A percentile compares a stretch with the other conserved stretches of the same genome.
Conservation (phyloP, 1,284 basidiomycete species). For the Ceratorhiza oryzae-sativae region DNA sequence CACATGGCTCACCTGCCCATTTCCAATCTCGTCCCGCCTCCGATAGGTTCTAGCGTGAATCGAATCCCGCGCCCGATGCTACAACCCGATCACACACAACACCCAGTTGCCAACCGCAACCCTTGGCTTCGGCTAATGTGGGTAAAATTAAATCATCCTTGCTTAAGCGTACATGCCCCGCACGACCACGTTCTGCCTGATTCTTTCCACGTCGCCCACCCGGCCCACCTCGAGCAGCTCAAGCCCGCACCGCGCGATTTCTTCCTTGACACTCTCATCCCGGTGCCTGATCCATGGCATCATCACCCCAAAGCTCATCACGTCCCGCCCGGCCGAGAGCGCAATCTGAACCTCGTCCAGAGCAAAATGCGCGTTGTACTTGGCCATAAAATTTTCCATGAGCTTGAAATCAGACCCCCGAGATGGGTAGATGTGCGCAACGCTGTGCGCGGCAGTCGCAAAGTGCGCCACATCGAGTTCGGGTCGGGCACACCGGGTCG, state of each 20-base stretch:
- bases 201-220: neutral
- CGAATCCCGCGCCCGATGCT: neutral
- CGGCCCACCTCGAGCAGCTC: neutral
- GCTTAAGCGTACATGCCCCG: neutral
- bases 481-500: conserved; percentile 10
- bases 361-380: neutral
- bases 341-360: conserved; percentile 11
- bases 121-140: neutral
- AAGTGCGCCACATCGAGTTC: conserved; percentile 26
- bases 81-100: no score
- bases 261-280: neutral
- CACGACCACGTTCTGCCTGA: neutral
- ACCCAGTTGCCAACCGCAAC: no score
- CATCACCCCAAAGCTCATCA: conserved; percentile 20
- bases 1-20: neutral
- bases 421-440: neutral
- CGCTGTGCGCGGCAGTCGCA: neutral
- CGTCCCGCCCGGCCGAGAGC: conserved; percentile 11
- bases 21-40: neutral
- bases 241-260: neutral
- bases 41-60: neutral
- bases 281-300: conserved; percentile 12
- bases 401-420: neutral
- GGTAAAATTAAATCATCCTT: neutral
- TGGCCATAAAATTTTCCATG: conserved; percentile 2